Evolutionary conservation across 2,329 filamentous ascomycete species (phyloP).

Genomic region (Rutstroemia sp.): DNA sequence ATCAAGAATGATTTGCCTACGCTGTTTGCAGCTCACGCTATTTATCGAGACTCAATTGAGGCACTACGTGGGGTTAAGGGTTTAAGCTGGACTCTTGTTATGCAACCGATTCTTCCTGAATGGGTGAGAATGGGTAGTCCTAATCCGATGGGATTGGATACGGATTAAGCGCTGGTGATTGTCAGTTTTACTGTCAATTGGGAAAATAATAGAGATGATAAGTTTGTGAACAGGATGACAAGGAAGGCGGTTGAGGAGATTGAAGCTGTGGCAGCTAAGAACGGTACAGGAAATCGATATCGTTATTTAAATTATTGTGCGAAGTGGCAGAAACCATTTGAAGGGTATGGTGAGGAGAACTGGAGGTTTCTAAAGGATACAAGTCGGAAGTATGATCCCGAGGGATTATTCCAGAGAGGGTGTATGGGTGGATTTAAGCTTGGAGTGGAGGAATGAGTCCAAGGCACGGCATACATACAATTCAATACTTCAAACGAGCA

Average conservation of each 20-base stretch:
- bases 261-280: constrained; percentile 25
- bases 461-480: no score
- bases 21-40: constrained; percentile 23
- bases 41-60: constrained; percentile 26
- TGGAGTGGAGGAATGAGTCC: no score
- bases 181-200: constrained; percentile 32
- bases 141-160: constrained; percentile 25
- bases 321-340: constrained; percentile 26
- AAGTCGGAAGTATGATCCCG: constrained; percentile 8
- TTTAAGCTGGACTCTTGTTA: constrained; percentile 30
- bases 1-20: constrained; percentile 31
- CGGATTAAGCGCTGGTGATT: constrained; percentile 26
- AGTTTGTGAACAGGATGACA: constrained; percentile 23
- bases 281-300: constrained; percentile 21
- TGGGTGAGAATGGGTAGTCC: constrained; percentile 24
- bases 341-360: constrained; percentile 27
- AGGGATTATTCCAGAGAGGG: constrained; percentile 10
- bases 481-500: no score
- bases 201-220: constrained; percentile 25
- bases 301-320: constrained; percentile 29
- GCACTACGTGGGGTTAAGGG: constrained; percentile 25
- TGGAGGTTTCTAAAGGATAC: constrained; percentile 9
- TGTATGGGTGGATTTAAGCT: constrained; percentile 9
- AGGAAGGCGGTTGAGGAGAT: constrained; percentile 28
- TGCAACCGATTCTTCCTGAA: constrained; percentile 27